phyloP scores from a whole-genome alignment of 2,329 filamentous ascomycete genomes.

The Arthrobotrys iridis region DNA sequence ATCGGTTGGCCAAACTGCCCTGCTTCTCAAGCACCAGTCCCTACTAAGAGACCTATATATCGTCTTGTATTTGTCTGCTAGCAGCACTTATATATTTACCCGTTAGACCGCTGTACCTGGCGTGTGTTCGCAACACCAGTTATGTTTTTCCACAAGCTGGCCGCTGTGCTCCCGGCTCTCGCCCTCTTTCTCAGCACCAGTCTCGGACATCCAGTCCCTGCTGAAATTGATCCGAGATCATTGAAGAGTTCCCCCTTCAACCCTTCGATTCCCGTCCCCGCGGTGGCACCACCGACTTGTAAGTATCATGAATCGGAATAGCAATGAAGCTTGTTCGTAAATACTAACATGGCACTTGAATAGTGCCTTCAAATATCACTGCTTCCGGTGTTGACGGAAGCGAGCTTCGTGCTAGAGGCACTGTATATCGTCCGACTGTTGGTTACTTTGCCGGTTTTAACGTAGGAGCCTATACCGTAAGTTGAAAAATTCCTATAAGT shows the following conservation, averaged over 20 bases:
- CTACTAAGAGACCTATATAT: neutral
- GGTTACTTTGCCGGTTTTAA: slow-evolving; percentile 57
- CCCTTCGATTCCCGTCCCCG: slow-evolving; percentile 41
- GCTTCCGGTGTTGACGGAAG: neutral
- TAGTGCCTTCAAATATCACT: neutral
- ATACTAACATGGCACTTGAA: neutral
- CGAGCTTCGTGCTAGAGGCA: slow-evolving; percentile 34
- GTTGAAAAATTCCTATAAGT: neutral
- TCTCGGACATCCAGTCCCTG: slow-evolving; percentile 19
- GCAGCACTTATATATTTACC: too few species aligned
- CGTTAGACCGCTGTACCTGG: neutral
- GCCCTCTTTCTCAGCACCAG: neutral
- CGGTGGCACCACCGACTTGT: slow-evolving; percentile 25
- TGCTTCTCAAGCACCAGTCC: neutral
- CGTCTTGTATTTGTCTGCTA: neutral
- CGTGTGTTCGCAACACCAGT: neutral
- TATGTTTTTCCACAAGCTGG: neutral
- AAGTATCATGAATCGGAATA: slow-evolving; percentile 1
- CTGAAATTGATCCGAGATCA: slow-evolving; percentile 20
- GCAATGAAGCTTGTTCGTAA: neutral
- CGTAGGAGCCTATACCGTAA: slow-evolving; percentile 55
- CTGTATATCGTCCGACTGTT: slow-evolving; percentile 51
- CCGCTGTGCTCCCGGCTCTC: neutral
- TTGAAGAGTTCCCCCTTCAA: slow-evolving; percentile 37
- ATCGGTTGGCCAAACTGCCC: too few species aligned